Conservation (phyloP, 345 rosid genomes). For the Acer yangbiense region DNA sequence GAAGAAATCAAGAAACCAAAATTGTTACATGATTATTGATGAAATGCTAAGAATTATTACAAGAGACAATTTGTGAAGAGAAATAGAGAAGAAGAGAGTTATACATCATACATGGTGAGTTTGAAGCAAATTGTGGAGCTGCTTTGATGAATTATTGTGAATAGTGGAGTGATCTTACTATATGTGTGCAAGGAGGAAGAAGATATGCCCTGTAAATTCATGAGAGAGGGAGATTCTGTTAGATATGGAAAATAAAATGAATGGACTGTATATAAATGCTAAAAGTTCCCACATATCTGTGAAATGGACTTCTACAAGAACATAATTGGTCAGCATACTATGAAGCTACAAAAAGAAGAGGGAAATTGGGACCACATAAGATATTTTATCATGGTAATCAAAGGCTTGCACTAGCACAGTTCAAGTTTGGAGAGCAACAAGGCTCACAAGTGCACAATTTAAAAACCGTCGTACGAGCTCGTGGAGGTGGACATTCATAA, state of each 20-base stretch:
- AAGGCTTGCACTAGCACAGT: too few species aligned
- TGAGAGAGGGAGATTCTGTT: neutral
- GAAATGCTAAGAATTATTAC: neutral
- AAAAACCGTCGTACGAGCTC: too few species aligned
- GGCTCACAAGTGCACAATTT: too few species aligned
- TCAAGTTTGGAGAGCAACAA: too few species aligned
- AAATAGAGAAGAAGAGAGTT: neutral
- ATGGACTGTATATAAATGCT: slow-evolving; percentile 22
- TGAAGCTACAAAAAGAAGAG: neutral
- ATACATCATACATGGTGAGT: slow-evolving; percentile 28
- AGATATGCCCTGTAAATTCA: slow-evolving; percentile 21
- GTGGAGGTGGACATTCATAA: too few species aligned
- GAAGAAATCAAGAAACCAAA: slow-evolving; percentile 5
- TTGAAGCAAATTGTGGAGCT: slow-evolving; percentile 17
- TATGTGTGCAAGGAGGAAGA: slow-evolving; percentile 20
- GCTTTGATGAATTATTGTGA: neutral
- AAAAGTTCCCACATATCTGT: slow-evolving; percentile 29
- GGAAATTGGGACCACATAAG: neutral
- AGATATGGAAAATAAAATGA: slow-evolving; percentile 16
- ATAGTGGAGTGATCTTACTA: slow-evolving; percentile 9
- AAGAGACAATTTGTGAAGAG: too few species aligned
- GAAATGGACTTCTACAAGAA: slow-evolving; percentile 15
- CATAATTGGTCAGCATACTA: neutral
- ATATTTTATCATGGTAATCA: neutral
- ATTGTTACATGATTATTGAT: neutral